Evolutionary conservation across 78 protist species (phyloP), one percentile per base, ranked within the genome.

Genomic region (Dictyostelium intermedium): DNA sequence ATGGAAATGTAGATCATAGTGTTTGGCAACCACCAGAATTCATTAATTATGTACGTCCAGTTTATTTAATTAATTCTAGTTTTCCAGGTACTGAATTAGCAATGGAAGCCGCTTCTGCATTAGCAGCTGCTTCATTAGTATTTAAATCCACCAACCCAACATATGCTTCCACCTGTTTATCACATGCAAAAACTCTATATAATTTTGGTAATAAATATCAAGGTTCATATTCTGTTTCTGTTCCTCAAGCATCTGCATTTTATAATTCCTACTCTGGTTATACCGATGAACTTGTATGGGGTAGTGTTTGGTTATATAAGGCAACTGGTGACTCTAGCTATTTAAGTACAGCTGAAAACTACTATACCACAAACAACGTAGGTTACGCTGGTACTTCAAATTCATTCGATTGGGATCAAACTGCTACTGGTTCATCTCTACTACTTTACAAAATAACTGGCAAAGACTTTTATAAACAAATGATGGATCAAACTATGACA

Each of bases 201-300:
- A 60, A 3, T 4, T 83, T 91, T 61, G 93, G 93, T 30, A 85
- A 84, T 3, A 84, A 1, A 7, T 73, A 81, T 32, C 83, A 72
- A 53, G 84, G 87, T 32, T 80, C 60, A 35, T 84, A 91, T 47
- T 79, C 85, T 0, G 70, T 37, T 32, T 60, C 80, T 13, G 83
- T 87, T 9, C 43, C 93, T 11, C 47, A 61, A 25, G 93, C 80
- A 43, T 45, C 61, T 23, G 35, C 53, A 0, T 91, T 82, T 78
- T 91, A 91, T 60, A 91, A 91, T 32, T 79, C 87, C 1, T 91
- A 72, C 43, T 87, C 93, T 5, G 95, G 95, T 8, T 91, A 91
- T 37, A 34, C 82, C 5, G 95, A 91, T 81, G 95, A 91, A 32
- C n/a, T 91, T 3, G 95, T 91, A 6, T 91, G 95, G 95, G 95